These are phyloP conservation scores for Yarrowia keelungensis DNA, from an alignment of 805 yeast genomes.

Conservation along the genomic window DNA sequence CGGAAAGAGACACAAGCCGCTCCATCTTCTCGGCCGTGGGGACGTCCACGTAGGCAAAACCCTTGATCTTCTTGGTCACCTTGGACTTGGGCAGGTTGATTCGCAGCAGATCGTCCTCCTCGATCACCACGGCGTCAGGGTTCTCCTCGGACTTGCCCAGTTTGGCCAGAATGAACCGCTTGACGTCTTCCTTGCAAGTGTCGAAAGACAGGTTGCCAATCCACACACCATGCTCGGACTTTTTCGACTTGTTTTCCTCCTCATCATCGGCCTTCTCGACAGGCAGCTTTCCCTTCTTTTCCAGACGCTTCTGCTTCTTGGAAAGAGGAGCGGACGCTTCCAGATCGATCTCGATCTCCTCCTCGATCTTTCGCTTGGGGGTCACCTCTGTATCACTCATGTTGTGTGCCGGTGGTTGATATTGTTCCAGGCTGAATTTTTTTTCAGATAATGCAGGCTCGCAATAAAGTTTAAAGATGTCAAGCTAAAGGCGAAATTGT, in stretches of 20 bases:
- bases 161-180: conserved; percentile 67
- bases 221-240: conserved; percentile 82
- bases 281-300: conserved; percentile 65
- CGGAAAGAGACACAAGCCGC: conserved; percentile 71
- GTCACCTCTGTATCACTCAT: conserved; percentile 21
- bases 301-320: conserved; percentile 84
- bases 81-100: conserved; percentile 77
- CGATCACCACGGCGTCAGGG: conserved; percentile 52
- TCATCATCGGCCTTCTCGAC: conserved; percentile 44
- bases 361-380: conserved; percentile 40
- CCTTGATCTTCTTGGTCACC: conserved; percentile 59
- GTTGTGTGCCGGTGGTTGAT: conserved; percentile 1
- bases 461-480: conserved; percentile 51
- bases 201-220: conserved; percentile 90
- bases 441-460: conserved; percentile 46
- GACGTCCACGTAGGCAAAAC: conserved; percentile 93
- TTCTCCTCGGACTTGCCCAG: conserved; percentile 49
- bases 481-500: too few relatives aligned
- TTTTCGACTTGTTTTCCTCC: conserved; percentile 44
- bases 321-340: conserved; percentile 79
- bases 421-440: background rate
- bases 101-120: conserved; percentile 69
- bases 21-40: conserved; percentile 63
- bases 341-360: conserved; percentile 54
- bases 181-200: conserved; percentile 76